Conservation (phyloP, 2,329 filamentous ascomycete species). For the Aspergillus thermomutatus region DNA sequence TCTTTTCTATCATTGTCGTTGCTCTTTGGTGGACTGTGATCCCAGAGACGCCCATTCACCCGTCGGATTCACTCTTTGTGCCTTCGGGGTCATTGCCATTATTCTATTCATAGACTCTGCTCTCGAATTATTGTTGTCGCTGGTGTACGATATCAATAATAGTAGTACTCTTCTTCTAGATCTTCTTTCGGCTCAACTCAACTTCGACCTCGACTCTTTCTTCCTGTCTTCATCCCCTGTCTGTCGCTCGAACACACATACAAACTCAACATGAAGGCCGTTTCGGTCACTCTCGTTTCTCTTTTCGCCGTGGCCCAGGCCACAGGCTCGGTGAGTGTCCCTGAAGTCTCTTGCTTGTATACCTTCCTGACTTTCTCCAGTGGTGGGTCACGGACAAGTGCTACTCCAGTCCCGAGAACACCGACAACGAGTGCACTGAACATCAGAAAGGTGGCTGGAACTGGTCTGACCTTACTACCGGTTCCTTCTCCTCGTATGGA, state of each 20-base stretch:
- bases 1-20: conserved; percentile 21
- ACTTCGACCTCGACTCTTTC: background rate
- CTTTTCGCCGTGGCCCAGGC: conserved; percentile 47
- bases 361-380: conserved; percentile 15
- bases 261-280: conserved; percentile 25
- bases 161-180: conserved; percentile 17
- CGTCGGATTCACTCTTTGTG: conserved; percentile 10
- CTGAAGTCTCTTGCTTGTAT: background rate
- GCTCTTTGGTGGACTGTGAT: conserved; percentile 21
- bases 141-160: conserved; percentile 17
- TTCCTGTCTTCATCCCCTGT: conserved; percentile 5
- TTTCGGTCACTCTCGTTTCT: conserved; percentile 27
- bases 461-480: conserved; percentile 63
- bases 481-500: conserved; percentile 63
- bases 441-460: conserved; percentile 68
- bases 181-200: conserved; percentile 26
- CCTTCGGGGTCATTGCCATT: conserved; percentile 6
- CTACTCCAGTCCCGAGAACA: conserved; percentile 68
- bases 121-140: conserved; percentile 13
- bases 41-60: conserved; percentile 42
- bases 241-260: conserved; percentile 26
- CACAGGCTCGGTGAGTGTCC: conserved; percentile 43
- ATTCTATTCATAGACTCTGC: background rate
- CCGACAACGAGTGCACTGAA: conserved; percentile 72
- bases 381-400: conserved; percentile 51